Conservation (phyloP, 2,329 filamentous ascomycete species). For the Camillea tinctor region DNA sequence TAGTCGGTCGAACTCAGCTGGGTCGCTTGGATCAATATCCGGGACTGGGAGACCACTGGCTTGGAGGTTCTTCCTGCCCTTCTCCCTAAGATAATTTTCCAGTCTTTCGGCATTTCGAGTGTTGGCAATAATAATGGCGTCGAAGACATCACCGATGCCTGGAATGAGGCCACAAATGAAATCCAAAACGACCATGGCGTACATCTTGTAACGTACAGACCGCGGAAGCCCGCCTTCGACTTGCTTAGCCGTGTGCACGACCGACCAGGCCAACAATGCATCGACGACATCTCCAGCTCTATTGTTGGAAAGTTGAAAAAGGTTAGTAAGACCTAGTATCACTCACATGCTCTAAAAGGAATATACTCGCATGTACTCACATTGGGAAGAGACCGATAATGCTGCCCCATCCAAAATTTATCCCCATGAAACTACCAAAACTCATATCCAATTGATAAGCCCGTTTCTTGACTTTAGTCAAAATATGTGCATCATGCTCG, state of each 20-base stretch:
- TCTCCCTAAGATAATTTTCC: slow-evolving; percentile 65
- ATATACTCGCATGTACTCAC: slow-evolving; percentile 48
- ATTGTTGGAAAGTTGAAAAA: slow-evolving; percentile 22
- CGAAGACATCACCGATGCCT: slow-evolving; percentile 71
- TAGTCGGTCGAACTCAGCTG: slow-evolving; percentile 49
- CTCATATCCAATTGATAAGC: slow-evolving; percentile 85
- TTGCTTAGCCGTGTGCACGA: slow-evolving; percentile 69
- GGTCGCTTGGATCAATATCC: slow-evolving; percentile 50
- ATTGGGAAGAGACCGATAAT: slow-evolving; percentile 81
- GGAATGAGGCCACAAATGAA: slow-evolving; percentile 73
- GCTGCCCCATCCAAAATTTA: slow-evolving; percentile 86
- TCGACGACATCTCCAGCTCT: slow-evolving; percentile 77
- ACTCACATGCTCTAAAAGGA: too few species aligned
- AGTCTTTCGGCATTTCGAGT: slow-evolving; percentile 71
- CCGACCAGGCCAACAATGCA: slow-evolving; percentile 69
- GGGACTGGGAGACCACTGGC: slow-evolving; percentile 47
- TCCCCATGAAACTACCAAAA: slow-evolving; percentile 76
- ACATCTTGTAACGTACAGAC: slow-evolving; percentile 68
- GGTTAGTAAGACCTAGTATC: slow-evolving; percentile 15
- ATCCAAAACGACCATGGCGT: slow-evolving; percentile 74
- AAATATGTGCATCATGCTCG: slow-evolving; percentile 73
- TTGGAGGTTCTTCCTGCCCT: slow-evolving; percentile 59
- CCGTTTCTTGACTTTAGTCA: slow-evolving; percentile 81
- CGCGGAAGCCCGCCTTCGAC: slow-evolving; percentile 74
- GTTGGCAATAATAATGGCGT: slow-evolving; percentile 73